Percentiles rank a stretch among this genome's conserved stretches.
Conservation (phyloP, 2,329 filamentous ascomycete genomes). For the Pestalotiopsis sp. region DNA sequence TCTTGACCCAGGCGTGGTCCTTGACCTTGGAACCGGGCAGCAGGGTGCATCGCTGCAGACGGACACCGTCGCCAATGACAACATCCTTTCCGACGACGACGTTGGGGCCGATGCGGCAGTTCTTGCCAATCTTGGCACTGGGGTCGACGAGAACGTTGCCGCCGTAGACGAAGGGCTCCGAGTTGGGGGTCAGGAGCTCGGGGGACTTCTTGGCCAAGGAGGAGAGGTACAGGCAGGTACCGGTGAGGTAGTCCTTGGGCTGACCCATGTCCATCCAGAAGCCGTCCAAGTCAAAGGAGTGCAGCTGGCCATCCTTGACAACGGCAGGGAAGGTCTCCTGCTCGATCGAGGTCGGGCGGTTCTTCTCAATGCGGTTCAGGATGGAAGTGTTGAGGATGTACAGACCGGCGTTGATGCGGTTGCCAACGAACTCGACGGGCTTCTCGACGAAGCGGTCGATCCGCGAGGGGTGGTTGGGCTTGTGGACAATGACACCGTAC, state of each 20-base stretch:
- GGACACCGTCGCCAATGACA: conserved; percentile 89
- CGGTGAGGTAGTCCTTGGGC: conserved; percentile 96
- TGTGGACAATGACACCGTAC: conserved; percentile 98
- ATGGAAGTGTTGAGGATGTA: conserved; percentile 97
- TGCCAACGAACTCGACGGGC: conserved; percentile 96
- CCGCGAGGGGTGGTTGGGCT: conserved; percentile 84
- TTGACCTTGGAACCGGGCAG: conserved; percentile 91
- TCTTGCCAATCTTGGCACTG: conserved; percentile 93
- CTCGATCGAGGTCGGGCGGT: conserved; percentile 92
- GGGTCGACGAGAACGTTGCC: conserved; percentile 96
- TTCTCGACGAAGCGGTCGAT: conserved; percentile 99
- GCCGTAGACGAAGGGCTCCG: conserved; percentile 82
- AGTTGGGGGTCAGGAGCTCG: conserved; percentile 75
- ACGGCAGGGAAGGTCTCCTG: conserved; percentile 98
- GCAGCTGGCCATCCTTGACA: conserved; percentile 83
- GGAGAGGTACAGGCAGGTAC: conserved; percentile 94
- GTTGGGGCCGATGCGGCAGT: conserved; percentile 97
- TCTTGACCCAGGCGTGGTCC: conserved; percentile 99
- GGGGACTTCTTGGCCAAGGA: conserved; percentile 89
- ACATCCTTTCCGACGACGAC: conserved; percentile 95
- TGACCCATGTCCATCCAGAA: conserved; percentile 99
- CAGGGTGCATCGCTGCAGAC: conserved; percentile 90
- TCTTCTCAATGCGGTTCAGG: conserved; percentile 86
- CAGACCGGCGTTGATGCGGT: conserved; percentile 98
- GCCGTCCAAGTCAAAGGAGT: conserved; percentile 94